Base-by-base conservation (phyloP, 1,139 yeast species). In the Arxiozyma bovina region DNA sequence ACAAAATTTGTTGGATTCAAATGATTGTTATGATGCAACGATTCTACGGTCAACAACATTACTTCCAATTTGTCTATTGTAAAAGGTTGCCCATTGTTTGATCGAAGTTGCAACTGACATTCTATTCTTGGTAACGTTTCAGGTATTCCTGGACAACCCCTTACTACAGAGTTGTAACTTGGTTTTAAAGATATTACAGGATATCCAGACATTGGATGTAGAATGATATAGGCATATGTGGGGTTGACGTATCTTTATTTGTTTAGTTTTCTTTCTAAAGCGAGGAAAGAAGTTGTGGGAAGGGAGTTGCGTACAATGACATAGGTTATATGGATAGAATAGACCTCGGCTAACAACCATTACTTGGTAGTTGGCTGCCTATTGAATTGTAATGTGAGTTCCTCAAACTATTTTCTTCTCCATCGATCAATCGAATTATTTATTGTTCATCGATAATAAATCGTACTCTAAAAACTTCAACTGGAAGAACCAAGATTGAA, bases 81-180 rank as follows among this genome's bases (percentile, higher is more conserved):
- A 59, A 88, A 87, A 66, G 96, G 96, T 1, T 80, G 83, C 61
- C 96, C 69, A 52, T 68, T 65, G 49, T 61, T 69, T 3, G 73
- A 66, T 55, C 71, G 60, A n/a, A 69, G 59, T 52, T 71, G 62
- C 5, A 70, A 56, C 56, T 66, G 70, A 46, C 70, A 65, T 46
- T 66, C 68, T 1, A 65, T 57, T 58, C 79, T 61, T 53, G 74
- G 74, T 62, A 80, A 68, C 12, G 85, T 80, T 55, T 82, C 73
- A 1, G 83, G 79, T 0, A 82, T 79, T 0, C 87, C 87, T 1
- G 87, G 85, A 64, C 85, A 80, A 4, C 87, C 87, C 51, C 74
- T 70, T 0, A 82, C 80, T 8, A 34, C 40, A 8, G 40, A 27
- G 30, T 27, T 27, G 30, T 27, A 27, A 27, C 30, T 73, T 2